A percentile compares a stretch with the other conserved stretches of the same genome.
These are phyloP conservation scores for Fraxinus anomala DNA, from an alignment of 257 asterid species.

Conservation along the genomic window DNA sequence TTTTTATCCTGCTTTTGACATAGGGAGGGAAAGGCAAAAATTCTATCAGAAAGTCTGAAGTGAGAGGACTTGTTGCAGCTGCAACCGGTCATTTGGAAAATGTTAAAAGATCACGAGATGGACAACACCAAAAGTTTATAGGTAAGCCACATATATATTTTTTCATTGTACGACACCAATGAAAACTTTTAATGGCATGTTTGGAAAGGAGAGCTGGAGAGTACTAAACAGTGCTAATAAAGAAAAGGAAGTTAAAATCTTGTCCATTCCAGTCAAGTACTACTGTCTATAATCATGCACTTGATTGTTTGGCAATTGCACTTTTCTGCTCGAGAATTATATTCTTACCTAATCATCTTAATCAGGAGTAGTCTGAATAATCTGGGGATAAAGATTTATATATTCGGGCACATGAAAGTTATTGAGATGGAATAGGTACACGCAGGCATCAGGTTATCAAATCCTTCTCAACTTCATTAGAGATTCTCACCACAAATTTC, in stretches of 20 bases:
- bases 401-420: no score
- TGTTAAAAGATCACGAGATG: slow-evolving; percentile 50
- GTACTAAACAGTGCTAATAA: neutral
- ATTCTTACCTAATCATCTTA: neutral
- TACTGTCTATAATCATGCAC: neutral
- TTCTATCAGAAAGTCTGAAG: slow-evolving; percentile 37
- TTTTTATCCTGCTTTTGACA: slow-evolving; percentile 12
- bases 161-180: neutral
- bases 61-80: slow-evolving; percentile 35
- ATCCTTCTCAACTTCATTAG: no score
- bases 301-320: neutral
- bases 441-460: no score
- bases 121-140: slow-evolving; percentile 42
- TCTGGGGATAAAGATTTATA: no score
- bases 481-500: no score
- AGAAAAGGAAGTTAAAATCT: neutral
- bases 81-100: slow-evolving; percentile 44
- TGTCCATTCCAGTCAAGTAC: neutral
- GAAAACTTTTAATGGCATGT: neutral
- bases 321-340: neutral
- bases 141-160: slow-evolving; percentile 34
- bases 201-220: neutral
- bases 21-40: slow-evolving; percentile 56
- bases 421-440: no score
- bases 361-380: neutral